These are phyloP conservation scores for Gynochthodes officinalis DNA, from an alignment of 257 asterid species.

Conservation along the genomic window DNA sequence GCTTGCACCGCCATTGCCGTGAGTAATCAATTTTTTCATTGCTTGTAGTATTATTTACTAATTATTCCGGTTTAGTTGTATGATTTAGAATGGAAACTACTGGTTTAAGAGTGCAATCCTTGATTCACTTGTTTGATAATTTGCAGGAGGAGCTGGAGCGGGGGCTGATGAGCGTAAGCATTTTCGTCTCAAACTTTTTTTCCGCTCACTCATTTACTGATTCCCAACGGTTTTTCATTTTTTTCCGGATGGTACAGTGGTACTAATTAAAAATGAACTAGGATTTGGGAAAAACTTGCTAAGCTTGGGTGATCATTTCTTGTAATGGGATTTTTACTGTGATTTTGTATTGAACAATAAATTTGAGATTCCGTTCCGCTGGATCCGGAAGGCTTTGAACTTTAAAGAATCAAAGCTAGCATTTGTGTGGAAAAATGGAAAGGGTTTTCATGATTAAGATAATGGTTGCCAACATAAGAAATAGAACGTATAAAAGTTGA, in stretches of 20 bases:
- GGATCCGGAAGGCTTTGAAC: neutral
- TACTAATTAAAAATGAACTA: neutral
- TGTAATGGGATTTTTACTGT: neutral
- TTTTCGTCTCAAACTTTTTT: neutral
- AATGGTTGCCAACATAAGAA: neutral
- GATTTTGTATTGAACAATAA: neutral
- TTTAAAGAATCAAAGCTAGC: neutral
- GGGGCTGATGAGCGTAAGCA: constrained; percentile 65
- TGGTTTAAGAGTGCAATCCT: neutral
- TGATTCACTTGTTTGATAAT: constrained; percentile 12
- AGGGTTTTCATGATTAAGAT: neutral
- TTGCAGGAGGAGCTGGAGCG: constrained; percentile 88
- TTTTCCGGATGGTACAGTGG: too few relatives aligned
- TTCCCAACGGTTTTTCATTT: neutral
- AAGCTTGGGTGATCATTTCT: neutral
- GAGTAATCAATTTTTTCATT: constrained; percentile 23
- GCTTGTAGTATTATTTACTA: neutral
- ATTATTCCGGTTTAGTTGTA: neutral
- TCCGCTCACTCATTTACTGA: neutral
- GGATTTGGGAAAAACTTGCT: neutral
- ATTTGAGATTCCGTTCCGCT: neutral
- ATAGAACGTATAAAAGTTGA: neutral
- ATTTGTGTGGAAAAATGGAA: neutral
- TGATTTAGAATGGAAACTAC: neutral
- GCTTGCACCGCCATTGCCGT: constrained; percentile 96